Evolutionary conservation across 2,329 filamentous ascomycete species (phyloP), one percentile per base, ranked within the genome.

Genomic region (Cercospora brassicicola): DNA sequence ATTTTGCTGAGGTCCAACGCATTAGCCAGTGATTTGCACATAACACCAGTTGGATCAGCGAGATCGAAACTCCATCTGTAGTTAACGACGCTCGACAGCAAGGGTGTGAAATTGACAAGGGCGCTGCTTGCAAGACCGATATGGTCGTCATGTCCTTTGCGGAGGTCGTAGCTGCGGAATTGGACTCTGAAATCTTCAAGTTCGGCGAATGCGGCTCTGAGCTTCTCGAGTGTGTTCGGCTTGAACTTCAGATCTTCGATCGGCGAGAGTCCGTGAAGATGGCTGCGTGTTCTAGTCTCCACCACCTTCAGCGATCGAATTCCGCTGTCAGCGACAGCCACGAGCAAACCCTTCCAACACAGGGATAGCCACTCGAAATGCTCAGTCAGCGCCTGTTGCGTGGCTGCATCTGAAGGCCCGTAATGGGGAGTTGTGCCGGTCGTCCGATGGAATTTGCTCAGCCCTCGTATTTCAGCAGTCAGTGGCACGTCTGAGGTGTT

Each of bases 401-500:
- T 36, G 23, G 55, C 39, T 13, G 33, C 20, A 23, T 57, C 51
- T 13, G 51, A 42, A 15, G 67, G 64, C 6, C 39, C 59, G 53
- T 64, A 69, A 18, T 65, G 51, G 13, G 69, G 67, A 33, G 56
- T 42, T 7, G 48, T 68, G 18, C 57, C 63, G 1, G 72, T 76
- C 23, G 65, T 70, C 26, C 74, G 70, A 23, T 57, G 23, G n/a
- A 71, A 67, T 62, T 70, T 76, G 51, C 64, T 63, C 31, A 69
- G 48, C 11, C 73, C 72, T 36, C 71, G 65, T 30, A 71, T 67
- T n/a, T 73, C 68, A n/a, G 65, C 65, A 42, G 51, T 59, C 4
- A 20, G 23, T 3, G 65, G 67, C 2, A 69, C 26, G 18, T 42
- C 56, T 45, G 65, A 63, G 28, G 62, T 39, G 31, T 73, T 20